Evolutionary conservation across 352 stramenopile genomes (phyloP), one percentile per base, ranked within the genome.

Genomic region (Globisporangium nagaii): DNA sequence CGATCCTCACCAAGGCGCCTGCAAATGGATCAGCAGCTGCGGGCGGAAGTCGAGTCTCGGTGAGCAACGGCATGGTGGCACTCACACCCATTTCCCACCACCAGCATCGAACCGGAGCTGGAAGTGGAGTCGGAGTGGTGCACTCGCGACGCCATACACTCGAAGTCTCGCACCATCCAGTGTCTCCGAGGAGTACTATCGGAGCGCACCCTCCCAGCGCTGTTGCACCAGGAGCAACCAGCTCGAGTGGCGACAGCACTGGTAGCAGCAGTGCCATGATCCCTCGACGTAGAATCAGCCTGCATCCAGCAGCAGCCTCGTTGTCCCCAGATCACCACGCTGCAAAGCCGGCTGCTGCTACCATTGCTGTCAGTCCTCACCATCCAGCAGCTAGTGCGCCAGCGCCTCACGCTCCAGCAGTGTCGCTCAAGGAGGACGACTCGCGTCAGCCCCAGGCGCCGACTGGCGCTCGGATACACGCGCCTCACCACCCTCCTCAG

Each of bases 21-120:
- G 15, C 12, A 15, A 4, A 35, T 31, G 42, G 4, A n/a, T n/a
- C n/a, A 20, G 25, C 12, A 19, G 31, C 13, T 37, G 17, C 22
- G 28, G 34, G 34, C n/a, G 13, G 15, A 8, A 55, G 39, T 15
- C 53, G 58, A 0, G 58, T 73, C 2, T 68, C 65, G 1, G 40
- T 73, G 17, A 74, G 66, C 56, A 74, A 74, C 31, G 66, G 66
- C 20, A 66, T 74, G 52, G 62, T 74, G 45, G 66, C 63, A 8
- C 66, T 74, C 32, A 52, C 58, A 19, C 66, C 66, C 6, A 57
- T 74, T 17, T 17, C 54, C 9, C 39, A 61, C 28, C 22, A n/a
- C 8, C 45, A 31, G 4, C 34, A 49, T 17, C 50, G 28, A n/a
- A 17, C 11, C 15, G 12, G 22, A 30, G 30, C 30, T 6, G 34